Conservation (phyloP, 768 basidiomycete species). For the Postia placenta region DNA sequence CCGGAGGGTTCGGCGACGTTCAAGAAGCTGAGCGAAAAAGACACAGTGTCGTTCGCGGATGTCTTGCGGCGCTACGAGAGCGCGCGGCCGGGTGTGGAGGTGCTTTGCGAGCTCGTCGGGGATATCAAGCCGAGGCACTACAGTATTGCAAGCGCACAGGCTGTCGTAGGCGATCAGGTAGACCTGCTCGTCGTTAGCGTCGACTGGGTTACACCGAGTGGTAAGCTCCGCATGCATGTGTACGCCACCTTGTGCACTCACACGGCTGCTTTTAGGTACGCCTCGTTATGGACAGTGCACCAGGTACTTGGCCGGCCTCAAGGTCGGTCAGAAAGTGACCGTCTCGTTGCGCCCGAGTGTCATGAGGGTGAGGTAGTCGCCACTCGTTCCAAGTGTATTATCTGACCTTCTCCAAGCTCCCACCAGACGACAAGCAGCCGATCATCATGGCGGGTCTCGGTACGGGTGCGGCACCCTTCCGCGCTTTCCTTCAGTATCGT, state of each 20-base stretch:
- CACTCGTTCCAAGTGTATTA: not conserved
- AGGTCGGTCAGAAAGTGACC: conserved; percentile 86
- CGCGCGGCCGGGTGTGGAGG: conserved; percentile 79
- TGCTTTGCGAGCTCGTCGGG: conserved; percentile 81
- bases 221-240: conserved; percentile 41
- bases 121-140: conserved; percentile 98
- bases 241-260: too few species aligned
- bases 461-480: conserved; percentile 98
- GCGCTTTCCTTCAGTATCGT: conserved; percentile 96
- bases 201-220: conserved; percentile 83
- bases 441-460: conserved; percentile 99
- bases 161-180: conserved; percentile 90
- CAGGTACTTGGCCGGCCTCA: conserved; percentile 81
- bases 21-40: conserved; percentile 93
- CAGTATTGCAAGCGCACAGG: conserved; percentile 94
- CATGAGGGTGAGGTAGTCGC: conserved; percentile 71
- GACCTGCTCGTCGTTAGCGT: conserved; percentile 95
- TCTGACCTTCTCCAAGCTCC: conserved; percentile 48
- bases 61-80: conserved; percentile 70
- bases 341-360: conserved; percentile 98
- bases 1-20: conserved; percentile 88
- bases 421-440: conserved; percentile 78
- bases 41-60: conserved; percentile 91
- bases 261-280: conserved; percentile 45
- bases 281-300: conserved; percentile 92